These are phyloP conservation scores for Potentilla sterilis DNA, from an alignment of 306 rosid genomes.

Conservation along the genomic window DNA sequence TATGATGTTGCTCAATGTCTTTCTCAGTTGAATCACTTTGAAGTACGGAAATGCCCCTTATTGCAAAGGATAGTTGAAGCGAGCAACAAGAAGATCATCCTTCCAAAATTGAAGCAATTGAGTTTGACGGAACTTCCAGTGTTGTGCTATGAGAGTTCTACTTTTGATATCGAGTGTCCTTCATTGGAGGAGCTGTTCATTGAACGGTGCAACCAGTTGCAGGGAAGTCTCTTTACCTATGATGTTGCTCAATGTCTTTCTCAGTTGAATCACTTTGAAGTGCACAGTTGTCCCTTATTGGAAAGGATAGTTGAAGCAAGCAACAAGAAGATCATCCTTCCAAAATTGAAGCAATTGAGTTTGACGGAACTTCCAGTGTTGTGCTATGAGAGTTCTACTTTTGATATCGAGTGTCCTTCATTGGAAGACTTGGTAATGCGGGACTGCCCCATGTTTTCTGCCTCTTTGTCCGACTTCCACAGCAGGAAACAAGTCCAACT, in stretches of 20 bases:
- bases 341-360: not conserved
- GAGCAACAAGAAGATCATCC: not conserved
- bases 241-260: no score
- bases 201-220: no score
- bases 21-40: no score
- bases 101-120: not conserved
- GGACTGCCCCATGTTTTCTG: not conserved
- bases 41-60: no score
- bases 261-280: no score
- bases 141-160: not conserved
- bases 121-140: not conserved
- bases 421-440: not conserved
- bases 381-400: not conserved
- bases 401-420: conserved; percentile 11
- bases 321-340: not conserved
- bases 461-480: not conserved
- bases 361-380: not conserved
- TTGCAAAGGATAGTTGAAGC: not conserved
- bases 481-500: not conserved
- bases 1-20: no score
- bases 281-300: no score
- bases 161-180: conserved; percentile 7
- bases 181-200: not conserved
- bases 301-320: not conserved
- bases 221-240: no score